Base-by-base conservation (phyloP, 2,329 filamentous ascomycete species). In the Hymenoscyphus linearis region DNA sequence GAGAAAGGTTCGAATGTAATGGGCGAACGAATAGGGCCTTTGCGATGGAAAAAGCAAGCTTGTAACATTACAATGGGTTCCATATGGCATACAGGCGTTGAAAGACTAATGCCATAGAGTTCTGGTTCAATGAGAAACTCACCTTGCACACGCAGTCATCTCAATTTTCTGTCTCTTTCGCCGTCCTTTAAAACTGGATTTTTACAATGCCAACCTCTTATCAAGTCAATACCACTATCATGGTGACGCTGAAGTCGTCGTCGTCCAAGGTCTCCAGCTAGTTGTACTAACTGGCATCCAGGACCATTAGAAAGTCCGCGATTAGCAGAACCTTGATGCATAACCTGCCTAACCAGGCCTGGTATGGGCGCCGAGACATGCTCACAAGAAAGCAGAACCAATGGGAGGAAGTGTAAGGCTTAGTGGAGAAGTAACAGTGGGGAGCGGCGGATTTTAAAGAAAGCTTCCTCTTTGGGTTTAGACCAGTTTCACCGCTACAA, bases 1-100 rank as follows among this genome's bases (percentile, higher is more conserved):
- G 85, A 84, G 85, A 76, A 91, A 91, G 82, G 80, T 96, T 76
- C 89, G 87, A 82, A 96, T 97, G 85, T 62, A 66, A 60, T 70
- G 68, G 62, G 25, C 2, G 22, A 25, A 9, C 27, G 26, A 14
- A 7, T 50, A 25, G 44, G 44, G 25, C 18, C 10, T 50, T 31
- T 50, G 44, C 44, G 3, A 18, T 25, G 44, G 18, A 25, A 25
- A 3, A 13, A 25, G 44, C 44, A 50, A 25, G 44, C 18, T 44
- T 50, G 44, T 50, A 50, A 50, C 7, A 50, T 25, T 25, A 50
- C 18, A 0, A 50, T 12, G 44, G 44, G 22, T 25, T 22, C 12
- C 10, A 26, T 50, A 25, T 50, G 44, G 44, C 44, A 50, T 50
- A 25, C n/a, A 25, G 44, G n/a, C 18, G 44, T 50, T 25, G 5